phyloP scores from a whole-genome alignment of 441 rosid genomes.

The Pelargonium myrrhifolium region DNA sequence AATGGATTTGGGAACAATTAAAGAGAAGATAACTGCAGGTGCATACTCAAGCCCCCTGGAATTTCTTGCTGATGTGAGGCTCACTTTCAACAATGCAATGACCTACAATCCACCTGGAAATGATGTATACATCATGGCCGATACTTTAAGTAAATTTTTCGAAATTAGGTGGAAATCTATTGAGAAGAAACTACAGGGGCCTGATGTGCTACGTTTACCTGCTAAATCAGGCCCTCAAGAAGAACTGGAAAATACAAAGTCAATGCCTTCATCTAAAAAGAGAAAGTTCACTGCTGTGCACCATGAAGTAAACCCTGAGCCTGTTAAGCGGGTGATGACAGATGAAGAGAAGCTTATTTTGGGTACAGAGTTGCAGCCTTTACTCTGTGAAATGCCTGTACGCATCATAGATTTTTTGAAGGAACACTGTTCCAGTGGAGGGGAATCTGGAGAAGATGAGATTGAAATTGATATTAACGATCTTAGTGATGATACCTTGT shows the following conservation, averaged over 20 bases:
- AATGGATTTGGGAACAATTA: constrained; percentile 62
- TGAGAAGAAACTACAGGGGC: constrained; percentile 39
- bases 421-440: constrained; percentile 54
- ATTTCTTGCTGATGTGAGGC: constrained; percentile 54
- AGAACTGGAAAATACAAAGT: constrained; percentile 29
- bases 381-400: constrained; percentile 46
- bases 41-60: constrained; percentile 50
- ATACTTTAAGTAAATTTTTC: constrained; percentile 43
- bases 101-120: constrained; percentile 65
- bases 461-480: constrained; percentile 66
- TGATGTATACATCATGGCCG: constrained; percentile 61
- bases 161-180: constrained; percentile 58
- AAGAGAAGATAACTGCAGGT: constrained; percentile 37
- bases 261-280: constrained; percentile 45
- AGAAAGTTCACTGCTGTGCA: constrained; percentile 39
- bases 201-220: constrained; percentile 28
- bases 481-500: constrained; percentile 52
- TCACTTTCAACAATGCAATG: constrained; percentile 61
- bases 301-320: constrained; percentile 34
- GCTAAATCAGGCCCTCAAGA: constrained; percentile 26
- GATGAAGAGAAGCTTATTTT: constrained; percentile 47
- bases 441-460: constrained; percentile 53
- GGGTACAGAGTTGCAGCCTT: constrained; percentile 48
- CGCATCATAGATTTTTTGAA: constrained; percentile 58
- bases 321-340: constrained; percentile 41